Evolutionary conservation across 2,329 filamentous ascomycete genomes (phyloP).

Genomic region (Colletotrichum scovillei): DNA sequence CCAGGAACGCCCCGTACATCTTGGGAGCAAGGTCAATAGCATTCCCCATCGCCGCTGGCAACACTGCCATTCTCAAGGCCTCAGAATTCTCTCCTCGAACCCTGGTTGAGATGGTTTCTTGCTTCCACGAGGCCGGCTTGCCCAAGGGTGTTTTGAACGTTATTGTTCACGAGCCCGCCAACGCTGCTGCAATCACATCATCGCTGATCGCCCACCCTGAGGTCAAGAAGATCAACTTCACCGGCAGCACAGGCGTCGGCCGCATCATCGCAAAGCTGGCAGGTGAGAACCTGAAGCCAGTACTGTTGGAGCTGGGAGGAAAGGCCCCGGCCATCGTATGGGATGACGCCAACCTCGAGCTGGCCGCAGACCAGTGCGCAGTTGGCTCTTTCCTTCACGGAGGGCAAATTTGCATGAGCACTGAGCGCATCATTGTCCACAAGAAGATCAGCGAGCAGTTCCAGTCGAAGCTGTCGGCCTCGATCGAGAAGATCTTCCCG

Average conservation of each 20-base stretch:
- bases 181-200: conserved; percentile 75
- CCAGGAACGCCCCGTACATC: conserved; percentile 68
- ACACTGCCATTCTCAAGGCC: conserved; percentile 79
- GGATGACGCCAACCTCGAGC: conserved; percentile 81
- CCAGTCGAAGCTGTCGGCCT: conserved; percentile 52
- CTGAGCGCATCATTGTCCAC: conserved; percentile 77
- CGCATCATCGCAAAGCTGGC: conserved; percentile 77
- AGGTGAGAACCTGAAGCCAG: conserved; percentile 81
- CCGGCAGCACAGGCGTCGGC: conserved; percentile 80
- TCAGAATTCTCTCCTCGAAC: conserved; percentile 75
- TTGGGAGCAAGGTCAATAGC: conserved; percentile 65
- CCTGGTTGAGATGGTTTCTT: conserved; percentile 70
- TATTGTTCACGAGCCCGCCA: conserved; percentile 72
- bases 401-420: conserved; percentile 89
- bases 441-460: conserved; percentile 59
- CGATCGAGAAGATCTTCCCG: conserved; percentile 56
- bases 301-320: conserved; percentile 84
- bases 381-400: conserved; percentile 78
- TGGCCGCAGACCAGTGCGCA: conserved; percentile 75
- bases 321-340: conserved; percentile 84
- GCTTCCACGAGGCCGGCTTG: conserved; percentile 80
- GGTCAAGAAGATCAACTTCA: conserved; percentile 88
- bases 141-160: conserved; percentile 81
- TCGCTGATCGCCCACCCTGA: conserved; percentile 74
- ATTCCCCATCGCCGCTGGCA: conserved; percentile 80